Evolutionary conservation across 2,329 filamentous ascomycete genomes (phyloP).

Genomic region (Alternaria sp.): DNA sequence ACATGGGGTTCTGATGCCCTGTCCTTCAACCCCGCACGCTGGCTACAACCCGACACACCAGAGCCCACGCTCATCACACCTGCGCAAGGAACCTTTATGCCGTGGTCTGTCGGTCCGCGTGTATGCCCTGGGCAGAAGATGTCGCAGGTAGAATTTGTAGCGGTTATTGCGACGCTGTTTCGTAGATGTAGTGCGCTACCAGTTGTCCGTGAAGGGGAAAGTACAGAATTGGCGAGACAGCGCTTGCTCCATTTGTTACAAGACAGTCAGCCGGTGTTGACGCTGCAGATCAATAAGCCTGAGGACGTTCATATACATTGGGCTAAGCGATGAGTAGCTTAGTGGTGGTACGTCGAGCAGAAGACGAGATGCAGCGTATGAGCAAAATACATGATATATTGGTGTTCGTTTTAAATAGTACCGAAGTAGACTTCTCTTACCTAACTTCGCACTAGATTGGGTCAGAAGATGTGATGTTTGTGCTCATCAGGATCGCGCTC

Average conservation of each 20-base stretch:
- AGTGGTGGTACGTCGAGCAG: not conserved
- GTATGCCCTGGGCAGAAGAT: constrained; percentile 45
- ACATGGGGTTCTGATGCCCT: constrained; percentile 1
- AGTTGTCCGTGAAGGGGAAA: constrained; percentile 5
- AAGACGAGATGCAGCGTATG: not conserved
- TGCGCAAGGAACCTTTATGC: constrained; percentile 8
- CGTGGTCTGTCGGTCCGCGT: constrained; percentile 28
- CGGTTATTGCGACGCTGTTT: constrained; percentile 30
- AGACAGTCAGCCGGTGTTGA: constrained; percentile 13
- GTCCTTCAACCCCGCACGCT: not conserved
- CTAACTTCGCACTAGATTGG: not conserved
- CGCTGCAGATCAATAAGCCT: constrained; percentile 13
- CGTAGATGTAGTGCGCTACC: constrained; percentile 11
- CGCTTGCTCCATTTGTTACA: constrained; percentile 10
- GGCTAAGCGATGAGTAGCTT: not conserved
- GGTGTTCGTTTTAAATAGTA: not conserved
- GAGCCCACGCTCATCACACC: not conserved
- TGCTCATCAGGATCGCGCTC: not conserved
- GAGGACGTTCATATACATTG: constrained; percentile 1
- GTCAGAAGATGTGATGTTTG: not conserved
- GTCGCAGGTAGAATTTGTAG: constrained; percentile 46
- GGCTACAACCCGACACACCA: not conserved
- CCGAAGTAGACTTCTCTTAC: not conserved
- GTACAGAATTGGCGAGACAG: not conserved
- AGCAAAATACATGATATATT: not conserved